Percentiles rank a stretch among this genome's conserved stretches.
phyloP scores from a whole-genome alignment of 108 stramenopile species.

The Fragilariopsis cylindrus region DNA sequence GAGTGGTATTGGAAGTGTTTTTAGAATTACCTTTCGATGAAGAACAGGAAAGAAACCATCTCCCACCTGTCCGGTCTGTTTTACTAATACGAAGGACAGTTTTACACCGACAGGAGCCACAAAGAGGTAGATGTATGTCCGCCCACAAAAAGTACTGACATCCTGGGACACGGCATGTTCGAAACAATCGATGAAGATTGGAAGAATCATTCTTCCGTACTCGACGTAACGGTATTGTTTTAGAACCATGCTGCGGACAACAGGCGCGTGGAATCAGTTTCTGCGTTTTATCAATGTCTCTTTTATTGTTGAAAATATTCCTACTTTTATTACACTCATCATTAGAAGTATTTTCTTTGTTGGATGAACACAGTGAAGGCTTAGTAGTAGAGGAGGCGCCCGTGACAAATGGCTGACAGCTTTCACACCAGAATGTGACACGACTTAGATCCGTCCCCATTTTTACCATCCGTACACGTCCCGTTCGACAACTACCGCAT shows the following conservation, averaged over 20 bases:
- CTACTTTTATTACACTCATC: not conserved
- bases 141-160: slow-evolving; percentile 67
- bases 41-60: slow-evolving; percentile 63
- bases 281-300: no score
- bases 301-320: no score
- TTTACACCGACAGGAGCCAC: slow-evolving; percentile 37
- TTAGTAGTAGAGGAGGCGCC: not conserved
- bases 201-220: slow-evolving; percentile 37
- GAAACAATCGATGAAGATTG: slow-evolving; percentile 52
- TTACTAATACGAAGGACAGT: slow-evolving; percentile 51
- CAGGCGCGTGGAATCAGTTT: no score
- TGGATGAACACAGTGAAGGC: not conserved
- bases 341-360: slow-evolving; percentile 2
- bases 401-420: slow-evolving; percentile 42
- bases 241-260: slow-evolving; percentile 63
- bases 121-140: slow-evolving; percentile 47
- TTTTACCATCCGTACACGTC: slow-evolving; percentile 56
- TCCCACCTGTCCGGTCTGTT: slow-evolving; percentile 52
- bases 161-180: slow-evolving; percentile 37
- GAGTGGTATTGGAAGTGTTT: not conserved
- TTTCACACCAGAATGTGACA: slow-evolving; percentile 61
- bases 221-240: slow-evolving; percentile 31
- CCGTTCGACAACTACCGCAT: slow-evolving; percentile 52
- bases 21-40: not conserved
- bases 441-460: slow-evolving; percentile 51